phyloP scores from a whole-genome alignment of 2,329 filamentous ascomycete species.

The Dothideomycetes sp. region DNA sequence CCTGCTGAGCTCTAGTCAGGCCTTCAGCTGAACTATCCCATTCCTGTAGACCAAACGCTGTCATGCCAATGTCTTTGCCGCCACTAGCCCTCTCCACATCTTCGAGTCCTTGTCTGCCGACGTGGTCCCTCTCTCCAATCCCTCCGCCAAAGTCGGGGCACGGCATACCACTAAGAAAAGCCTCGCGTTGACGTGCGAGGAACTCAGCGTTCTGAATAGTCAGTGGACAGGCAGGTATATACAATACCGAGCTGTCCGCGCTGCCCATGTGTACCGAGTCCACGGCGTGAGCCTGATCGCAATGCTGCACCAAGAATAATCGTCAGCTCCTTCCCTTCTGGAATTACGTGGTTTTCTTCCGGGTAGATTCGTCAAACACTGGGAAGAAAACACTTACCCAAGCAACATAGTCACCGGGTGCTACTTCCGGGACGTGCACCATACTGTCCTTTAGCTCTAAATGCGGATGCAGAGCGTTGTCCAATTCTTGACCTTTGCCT shows the following conservation, averaged over 20 bases:
- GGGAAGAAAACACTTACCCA: no score
- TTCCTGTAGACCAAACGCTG: constrained; percentile 43
- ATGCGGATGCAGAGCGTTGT: constrained; percentile 55
- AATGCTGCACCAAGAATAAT: no score
- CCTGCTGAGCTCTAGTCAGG: constrained; percentile 40
- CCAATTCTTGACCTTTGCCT: constrained; percentile 60
- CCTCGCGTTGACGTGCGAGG: constrained; percentile 56
- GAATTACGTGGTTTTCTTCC: no score
- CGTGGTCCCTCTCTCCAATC: constrained; percentile 47
- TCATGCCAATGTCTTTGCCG: constrained; percentile 32
- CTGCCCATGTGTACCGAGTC: constrained; percentile 65
- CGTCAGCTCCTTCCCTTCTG: no score
- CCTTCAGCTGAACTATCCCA: constrained; percentile 36
- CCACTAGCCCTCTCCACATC: constrained; percentile 21
- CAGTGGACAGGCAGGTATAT: constrained; percentile 77
- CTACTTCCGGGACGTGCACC: constrained; percentile 58
- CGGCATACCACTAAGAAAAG: constrained; percentile 50
- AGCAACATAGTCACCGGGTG: constrained; percentile 63
- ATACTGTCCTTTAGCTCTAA: constrained; percentile 56
- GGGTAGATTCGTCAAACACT: no score
- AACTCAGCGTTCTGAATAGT: constrained; percentile 66
- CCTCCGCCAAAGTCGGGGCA: constrained; percentile 45
- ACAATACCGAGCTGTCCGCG: constrained; percentile 71
- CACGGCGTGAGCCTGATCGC: constrained; percentile 55
- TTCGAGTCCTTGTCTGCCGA: constrained; percentile 28